Percentiles rank a stretch among this genome's conserved stretches.
phyloP scores from a whole-genome alignment of 2,329 filamentous ascomycete species.

The Cordyceps javanica region DNA sequence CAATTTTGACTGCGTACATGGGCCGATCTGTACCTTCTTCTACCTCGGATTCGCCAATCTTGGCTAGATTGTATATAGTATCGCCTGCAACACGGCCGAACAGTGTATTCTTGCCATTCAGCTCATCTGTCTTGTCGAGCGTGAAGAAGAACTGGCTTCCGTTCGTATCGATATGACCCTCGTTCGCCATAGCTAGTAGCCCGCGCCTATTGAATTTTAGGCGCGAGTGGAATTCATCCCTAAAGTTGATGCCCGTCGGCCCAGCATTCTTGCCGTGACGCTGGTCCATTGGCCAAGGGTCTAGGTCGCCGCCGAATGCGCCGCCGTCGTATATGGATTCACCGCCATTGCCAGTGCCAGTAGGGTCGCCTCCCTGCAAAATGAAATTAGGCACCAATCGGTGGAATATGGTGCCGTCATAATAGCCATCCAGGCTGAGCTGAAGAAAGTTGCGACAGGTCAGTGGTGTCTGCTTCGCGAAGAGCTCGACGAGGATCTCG shows the following conservation, averaged over 20 bases:
- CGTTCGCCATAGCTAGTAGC: slow-evolving; percentile 93
- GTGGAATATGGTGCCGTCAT: slow-evolving; percentile 90
- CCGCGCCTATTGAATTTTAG: slow-evolving; percentile 90
- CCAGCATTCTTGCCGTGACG: slow-evolving; percentile 57
- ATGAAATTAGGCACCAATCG: slow-evolving; percentile 88
- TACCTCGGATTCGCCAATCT: slow-evolving; percentile 84
- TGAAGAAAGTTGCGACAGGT: slow-evolving; percentile 95
- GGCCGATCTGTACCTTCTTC: slow-evolving; percentile 74
- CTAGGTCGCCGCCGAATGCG: slow-evolving; percentile 64
- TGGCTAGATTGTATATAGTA: slow-evolving; percentile 91
- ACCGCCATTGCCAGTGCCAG: slow-evolving; percentile 84
- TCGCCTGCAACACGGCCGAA: slow-evolving; percentile 91
- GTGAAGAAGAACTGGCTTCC: slow-evolving; percentile 98
- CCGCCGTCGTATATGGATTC: slow-evolving; percentile 88
- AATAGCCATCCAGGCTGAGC: slow-evolving; percentile 91
- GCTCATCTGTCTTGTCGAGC: slow-evolving; percentile 73
- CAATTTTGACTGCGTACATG: slow-evolving; percentile 77
- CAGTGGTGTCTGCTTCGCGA: slow-evolving; percentile 88
- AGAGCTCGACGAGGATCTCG: slow-evolving; percentile 86
- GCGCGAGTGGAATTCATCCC: slow-evolving; percentile 85
- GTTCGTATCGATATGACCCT: slow-evolving; percentile 70
- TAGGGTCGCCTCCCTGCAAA: slow-evolving; percentile 90
- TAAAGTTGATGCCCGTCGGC: slow-evolving; percentile 53
- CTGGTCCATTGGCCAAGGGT: slow-evolving; percentile 65
- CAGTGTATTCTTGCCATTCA: slow-evolving; percentile 85